Percentiles rank a stretch among this genome's conserved stretches.
These are phyloP conservation scores for Backusella parvicylindrica DNA, from an alignment of 192 early-diverging fungal genomes.

Conservation along the genomic window DNA sequence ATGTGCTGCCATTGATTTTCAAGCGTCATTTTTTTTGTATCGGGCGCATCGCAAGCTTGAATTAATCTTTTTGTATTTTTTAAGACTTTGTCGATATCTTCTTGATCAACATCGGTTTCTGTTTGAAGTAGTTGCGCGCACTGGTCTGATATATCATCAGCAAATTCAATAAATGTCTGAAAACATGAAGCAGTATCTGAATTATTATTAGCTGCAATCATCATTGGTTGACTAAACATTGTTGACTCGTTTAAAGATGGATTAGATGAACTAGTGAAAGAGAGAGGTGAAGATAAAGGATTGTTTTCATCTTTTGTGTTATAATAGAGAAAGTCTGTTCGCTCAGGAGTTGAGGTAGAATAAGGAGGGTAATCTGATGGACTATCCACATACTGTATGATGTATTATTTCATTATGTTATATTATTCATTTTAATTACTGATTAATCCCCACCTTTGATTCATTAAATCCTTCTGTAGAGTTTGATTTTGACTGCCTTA, in stretches of 20 bases:
- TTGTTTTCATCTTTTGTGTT: not conserved
- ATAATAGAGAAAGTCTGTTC: conserved; percentile 3
- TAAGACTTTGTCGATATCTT: not conserved
- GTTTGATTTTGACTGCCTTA: not conserved
- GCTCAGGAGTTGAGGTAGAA: conserved; percentile 10
- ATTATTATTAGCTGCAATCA: not conserved
- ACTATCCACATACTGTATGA: not conserved
- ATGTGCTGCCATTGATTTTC: not conserved
- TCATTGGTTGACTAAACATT: not conserved
- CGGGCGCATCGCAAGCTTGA: not conserved
- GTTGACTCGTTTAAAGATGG: not conserved
- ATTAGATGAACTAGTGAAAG: not conserved
- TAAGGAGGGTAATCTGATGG: conserved; percentile 1
- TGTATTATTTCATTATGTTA: not conserved
- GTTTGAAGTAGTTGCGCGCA: not conserved
- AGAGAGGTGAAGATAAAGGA: conserved; percentile 8
- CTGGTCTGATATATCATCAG: not conserved
- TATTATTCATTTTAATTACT: not conserved
- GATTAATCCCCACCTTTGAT: not conserved
- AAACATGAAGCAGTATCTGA: not conserved
- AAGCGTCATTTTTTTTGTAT: not conserved
- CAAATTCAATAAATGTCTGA: not conserved
- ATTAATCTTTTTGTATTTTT: not conserved
- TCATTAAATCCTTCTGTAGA: not conserved
- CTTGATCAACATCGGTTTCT: not conserved